Percentiles rank a stretch among this genome's conserved stretches.
These are phyloP conservation scores for Ogataea dorogensis DNA, from an alignment of 805 yeast species.

Conservation along the genomic window DNA sequence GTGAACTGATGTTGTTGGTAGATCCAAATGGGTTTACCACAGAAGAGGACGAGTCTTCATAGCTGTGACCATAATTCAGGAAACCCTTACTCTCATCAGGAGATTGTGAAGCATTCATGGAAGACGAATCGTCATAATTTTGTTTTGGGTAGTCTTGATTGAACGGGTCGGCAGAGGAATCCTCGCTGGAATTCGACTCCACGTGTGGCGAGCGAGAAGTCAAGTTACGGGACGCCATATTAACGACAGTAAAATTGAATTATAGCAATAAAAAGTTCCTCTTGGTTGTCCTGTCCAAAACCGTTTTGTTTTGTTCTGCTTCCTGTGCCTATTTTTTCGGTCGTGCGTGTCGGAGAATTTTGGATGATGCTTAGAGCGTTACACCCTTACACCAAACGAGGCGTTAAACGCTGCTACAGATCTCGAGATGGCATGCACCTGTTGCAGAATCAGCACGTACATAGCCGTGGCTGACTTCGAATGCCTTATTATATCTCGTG, in stretches of 20 bases:
- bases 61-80: slow-evolving; percentile 24
- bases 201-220: slow-evolving; percentile 35
- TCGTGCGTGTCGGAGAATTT: slow-evolving; percentile 11
- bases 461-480: too few species aligned
- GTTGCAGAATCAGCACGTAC: not conserved
- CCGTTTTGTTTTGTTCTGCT: slow-evolving; percentile 12
- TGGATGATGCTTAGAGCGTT: too few species aligned
- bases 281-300: slow-evolving; percentile 6
- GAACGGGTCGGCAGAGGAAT: slow-evolving; percentile 29
- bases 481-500: too few species aligned
- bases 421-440: not conserved
- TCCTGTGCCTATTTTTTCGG: slow-evolving; percentile 11
- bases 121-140: slow-evolving; percentile 28
- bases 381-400: slow-evolving; percentile 8
- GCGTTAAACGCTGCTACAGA: slow-evolving; percentile 1
- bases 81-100: slow-evolving; percentile 24
- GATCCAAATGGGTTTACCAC: slow-evolving; percentile 33
- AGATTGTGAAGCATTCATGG: slow-evolving; percentile 21
- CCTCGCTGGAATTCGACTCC: slow-evolving; percentile 29
- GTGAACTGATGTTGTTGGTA: slow-evolving; percentile 20
- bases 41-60: slow-evolving; percentile 30
- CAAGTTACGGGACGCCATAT: slow-evolving; percentile 35
- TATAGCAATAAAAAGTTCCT: slow-evolving; percentile 3
- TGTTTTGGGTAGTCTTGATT: slow-evolving; percentile 33
- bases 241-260: not conserved